Evolutionary conservation across 2,329 filamentous ascomycete species (phyloP).

Genomic region (Pseudogymnoascus sp.): DNA sequence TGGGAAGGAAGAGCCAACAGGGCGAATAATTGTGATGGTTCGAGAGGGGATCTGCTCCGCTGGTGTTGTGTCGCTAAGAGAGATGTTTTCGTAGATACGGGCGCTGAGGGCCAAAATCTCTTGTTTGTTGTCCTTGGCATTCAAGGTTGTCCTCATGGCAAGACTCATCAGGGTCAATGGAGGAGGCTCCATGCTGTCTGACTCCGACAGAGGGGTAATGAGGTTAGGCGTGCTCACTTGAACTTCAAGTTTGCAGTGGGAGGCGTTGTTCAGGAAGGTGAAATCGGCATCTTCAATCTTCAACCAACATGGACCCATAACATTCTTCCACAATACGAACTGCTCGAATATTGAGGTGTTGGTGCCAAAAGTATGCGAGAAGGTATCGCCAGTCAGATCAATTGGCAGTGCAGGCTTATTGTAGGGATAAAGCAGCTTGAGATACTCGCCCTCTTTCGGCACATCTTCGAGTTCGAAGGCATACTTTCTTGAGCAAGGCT

Average conservation of each 20-base stretch:
- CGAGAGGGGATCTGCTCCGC: constrained; percentile 83
- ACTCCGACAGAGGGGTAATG: constrained; percentile 65
- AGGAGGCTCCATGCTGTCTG: constrained; percentile 73
- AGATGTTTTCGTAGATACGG: constrained; percentile 85
- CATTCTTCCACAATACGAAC: constrained; percentile 96
- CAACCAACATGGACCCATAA: constrained; percentile 98
- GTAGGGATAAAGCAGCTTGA: constrained; percentile 95
- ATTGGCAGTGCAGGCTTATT: constrained; percentile 68
- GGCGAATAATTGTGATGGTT: constrained; percentile 86
- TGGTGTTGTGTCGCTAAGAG: constrained; percentile 77
- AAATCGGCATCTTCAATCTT: constrained; percentile 84
- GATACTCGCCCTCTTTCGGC: constrained; percentile 81
- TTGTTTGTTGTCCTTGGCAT: constrained; percentile 89
- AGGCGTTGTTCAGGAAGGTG: constrained; percentile 76
- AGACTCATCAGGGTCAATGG: constrained; percentile 95
- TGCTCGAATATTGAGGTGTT: constrained; percentile 95
- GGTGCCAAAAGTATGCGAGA: constrained; percentile 86
- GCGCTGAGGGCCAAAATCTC: constrained; percentile 89
- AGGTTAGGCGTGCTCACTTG: constrained; percentile 69
- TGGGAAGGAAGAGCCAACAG: constrained; percentile 67
- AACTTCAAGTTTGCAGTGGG: constrained; percentile 93
- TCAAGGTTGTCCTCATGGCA: constrained; percentile 78
- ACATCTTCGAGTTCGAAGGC: constrained; percentile 86
- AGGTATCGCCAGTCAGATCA: constrained; percentile 73
- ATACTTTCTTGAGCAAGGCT: constrained; percentile 81